A percentile compares a stretch with the other conserved stretches of the same genome.
phyloP scores from a whole-genome alignment of 768 basidiomycete genomes.

The Termitomyces sp. region DNA sequence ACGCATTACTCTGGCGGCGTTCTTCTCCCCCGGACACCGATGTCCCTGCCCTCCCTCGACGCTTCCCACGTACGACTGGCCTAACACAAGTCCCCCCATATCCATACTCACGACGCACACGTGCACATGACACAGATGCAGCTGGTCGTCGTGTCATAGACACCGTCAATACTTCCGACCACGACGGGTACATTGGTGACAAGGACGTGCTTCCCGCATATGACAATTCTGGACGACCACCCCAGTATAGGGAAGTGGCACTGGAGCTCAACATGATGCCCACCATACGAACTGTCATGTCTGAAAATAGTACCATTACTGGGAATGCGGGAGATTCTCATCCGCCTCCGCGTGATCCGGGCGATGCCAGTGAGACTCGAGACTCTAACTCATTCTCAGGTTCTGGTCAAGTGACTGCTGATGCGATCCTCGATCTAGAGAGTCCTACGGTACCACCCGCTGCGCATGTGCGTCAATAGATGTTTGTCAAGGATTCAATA shows the following conservation, averaged over 20 bases:
- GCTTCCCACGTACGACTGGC: conserved; percentile 20
- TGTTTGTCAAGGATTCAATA: background rate
- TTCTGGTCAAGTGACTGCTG: background rate
- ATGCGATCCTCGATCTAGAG: background rate
- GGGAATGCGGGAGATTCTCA: background rate
- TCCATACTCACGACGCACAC: conserved; percentile 23
- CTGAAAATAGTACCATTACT: background rate
- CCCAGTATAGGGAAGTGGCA: conserved; percentile 36
- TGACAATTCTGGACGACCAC: conserved; percentile 41
- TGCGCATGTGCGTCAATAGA: conserved; percentile 2
- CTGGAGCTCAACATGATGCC: conserved; percentile 7
- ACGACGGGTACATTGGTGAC: conserved; percentile 29
- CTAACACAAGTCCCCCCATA: conserved; percentile 20
- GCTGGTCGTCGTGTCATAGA: conserved; percentile 32
- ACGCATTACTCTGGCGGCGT: conserved; percentile 7
- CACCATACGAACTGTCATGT: background rate
- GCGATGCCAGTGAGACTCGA: background rate
- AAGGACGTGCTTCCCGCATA: conserved; percentile 51
- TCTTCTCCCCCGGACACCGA: background rate
- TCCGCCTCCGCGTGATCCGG: background rate
- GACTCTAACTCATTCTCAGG: background rate
- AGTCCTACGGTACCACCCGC: conserved; percentile 1
- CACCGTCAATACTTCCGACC: conserved; percentile 20
- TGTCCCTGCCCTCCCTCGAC: conserved; percentile 4
- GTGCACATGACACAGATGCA: conserved; percentile 35